Conservation (phyloP, 805 yeast species). For the Babjeviella inositovora region DNA sequence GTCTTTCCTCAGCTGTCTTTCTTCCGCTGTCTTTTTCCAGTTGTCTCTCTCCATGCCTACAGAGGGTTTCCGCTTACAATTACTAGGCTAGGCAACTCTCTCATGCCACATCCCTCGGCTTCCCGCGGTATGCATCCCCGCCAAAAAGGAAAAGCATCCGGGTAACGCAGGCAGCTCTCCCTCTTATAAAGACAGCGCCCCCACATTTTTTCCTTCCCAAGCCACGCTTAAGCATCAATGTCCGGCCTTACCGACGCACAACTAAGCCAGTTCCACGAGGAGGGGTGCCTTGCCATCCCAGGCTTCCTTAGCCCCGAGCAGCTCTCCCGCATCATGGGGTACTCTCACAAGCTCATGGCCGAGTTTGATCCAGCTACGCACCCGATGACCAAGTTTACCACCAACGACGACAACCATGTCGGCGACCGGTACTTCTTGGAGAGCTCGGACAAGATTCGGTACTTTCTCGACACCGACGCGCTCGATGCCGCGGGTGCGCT, state of each 20-base stretch:
- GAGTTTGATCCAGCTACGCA: slow-evolving; percentile 37
- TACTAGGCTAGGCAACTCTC: no score
- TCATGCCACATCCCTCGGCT: no score
- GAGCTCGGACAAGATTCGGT: slow-evolving; percentile 54
- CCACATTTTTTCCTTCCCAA: no score
- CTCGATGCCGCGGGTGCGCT: slow-evolving; percentile 36
- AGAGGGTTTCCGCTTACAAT: no score
- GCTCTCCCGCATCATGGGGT: slow-evolving; percentile 18
- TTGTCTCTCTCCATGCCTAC: no score
- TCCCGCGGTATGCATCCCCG: no score
- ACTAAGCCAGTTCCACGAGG: slow-evolving; percentile 23
- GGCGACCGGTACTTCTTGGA: slow-evolving; percentile 61
- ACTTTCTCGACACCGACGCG: slow-evolving; percentile 60
- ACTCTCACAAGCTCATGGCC: slow-evolving; percentile 25
- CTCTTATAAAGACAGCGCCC: no score
- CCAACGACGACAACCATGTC: slow-evolving; percentile 40
- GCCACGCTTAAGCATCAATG: no score
- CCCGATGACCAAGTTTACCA: slow-evolving; percentile 58
- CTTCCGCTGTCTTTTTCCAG: no score
- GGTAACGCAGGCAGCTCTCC: no score
- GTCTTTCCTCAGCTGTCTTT: no score
- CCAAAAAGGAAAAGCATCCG: no score
- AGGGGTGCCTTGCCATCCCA: slow-evolving; percentile 50
- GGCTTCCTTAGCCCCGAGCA: slow-evolving; percentile 29
- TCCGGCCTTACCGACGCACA: slow-evolving; percentile 37